Evolutionary conservation across 2,329 filamentous ascomycete genomes (phyloP).

Genomic region (Aureobasidium namibiae): DNA sequence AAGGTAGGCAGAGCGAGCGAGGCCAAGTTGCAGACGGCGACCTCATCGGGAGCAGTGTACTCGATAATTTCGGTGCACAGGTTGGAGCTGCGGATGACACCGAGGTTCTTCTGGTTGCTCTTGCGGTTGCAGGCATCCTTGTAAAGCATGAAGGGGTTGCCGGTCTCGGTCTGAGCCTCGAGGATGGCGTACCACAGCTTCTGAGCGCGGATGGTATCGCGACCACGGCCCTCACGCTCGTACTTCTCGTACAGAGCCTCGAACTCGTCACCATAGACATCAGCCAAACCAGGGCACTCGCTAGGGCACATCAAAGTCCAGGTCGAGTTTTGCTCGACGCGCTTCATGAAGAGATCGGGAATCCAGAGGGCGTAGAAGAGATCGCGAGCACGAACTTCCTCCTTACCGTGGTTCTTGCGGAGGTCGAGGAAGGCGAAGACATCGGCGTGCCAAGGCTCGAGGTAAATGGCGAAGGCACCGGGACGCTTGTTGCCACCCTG

Average conservation of each 20-base stretch:
- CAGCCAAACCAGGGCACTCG: constrained; percentile 87
- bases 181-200: constrained; percentile 99
- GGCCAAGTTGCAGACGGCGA: constrained; percentile 95
- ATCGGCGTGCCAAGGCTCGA: constrained; percentile 98
- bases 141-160: constrained; percentile 99
- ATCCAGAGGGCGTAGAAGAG: constrained; percentile 98
- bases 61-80: constrained; percentile 98
- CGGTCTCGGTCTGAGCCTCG: constrained; percentile 96
- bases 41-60: constrained; percentile 94
- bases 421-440: constrained; percentile 96
- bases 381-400: constrained; percentile 93
- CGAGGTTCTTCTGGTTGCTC: constrained; percentile 99
- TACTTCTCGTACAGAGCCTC: constrained; percentile 88
- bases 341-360: constrained; percentile 99
- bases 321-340: constrained; percentile 89
- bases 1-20: constrained; percentile 87
- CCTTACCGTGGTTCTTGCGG: constrained; percentile 98
- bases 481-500: constrained; percentile 99
- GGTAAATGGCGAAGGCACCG: constrained; percentile 95
- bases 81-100: constrained; percentile 97
- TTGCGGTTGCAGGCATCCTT: constrained; percentile 98
- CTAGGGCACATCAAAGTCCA: constrained; percentile 99
- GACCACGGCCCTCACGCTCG: constrained; percentile 77
- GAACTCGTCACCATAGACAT: constrained; percentile 96
- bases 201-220: constrained; percentile 89